Base-by-base conservation (phyloP, 768 basidiomycete species). In the Auriculariales sp. region DNA sequence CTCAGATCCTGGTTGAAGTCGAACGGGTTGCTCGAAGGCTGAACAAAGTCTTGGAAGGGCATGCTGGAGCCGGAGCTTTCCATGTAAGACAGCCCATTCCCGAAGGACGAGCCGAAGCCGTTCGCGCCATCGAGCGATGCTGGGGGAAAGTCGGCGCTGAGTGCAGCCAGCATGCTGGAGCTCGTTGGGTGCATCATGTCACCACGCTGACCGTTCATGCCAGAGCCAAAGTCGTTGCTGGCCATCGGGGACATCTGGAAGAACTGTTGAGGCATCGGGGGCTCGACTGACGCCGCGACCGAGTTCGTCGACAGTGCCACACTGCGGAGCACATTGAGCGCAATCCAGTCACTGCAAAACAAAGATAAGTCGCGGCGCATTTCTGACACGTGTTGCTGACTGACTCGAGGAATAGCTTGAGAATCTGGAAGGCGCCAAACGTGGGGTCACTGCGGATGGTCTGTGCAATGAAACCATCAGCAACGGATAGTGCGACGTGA, bases 391-490 rank as follows among this genome's bases (percentile, higher is more conserved):
- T 28, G 2, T 36, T 10, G 24, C 25, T 28, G 50, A 75, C 85
- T 59, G 56, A 89, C 87, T 92, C 88, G 52, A 91, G 71, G 74
- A 91, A 91, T 57, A 91, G 67, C 63, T 91, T 91, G 64, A 91
- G 62, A 53, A 92, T 90, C 64, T 91, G 89, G 69, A 91, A 92
- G 15, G 90, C 85, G 47, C 89, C 89, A 56, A 92, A 92, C 3
- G 88, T 84, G 48, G 88, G 88, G 65, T 92, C 88, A 56, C 88
- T 91, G 54, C 88, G 81, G 55, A 92, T 91, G 9, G 88, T 91
- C 87, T 90, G 61, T n/a, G n/a, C n/a, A n/a, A n/a, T n/a, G n/a
- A n/a, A n/a, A n/a, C n/a, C n/a, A n/a, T n/a, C n/a, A n/a, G 9
- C 42, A 28, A 53, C 30, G 44, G 48, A 30, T 48, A 48, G 42